phyloP scores from a whole-genome alignment of 2,329 filamentous ascomycete genomes.

The Fusarium multiceps region DNA sequence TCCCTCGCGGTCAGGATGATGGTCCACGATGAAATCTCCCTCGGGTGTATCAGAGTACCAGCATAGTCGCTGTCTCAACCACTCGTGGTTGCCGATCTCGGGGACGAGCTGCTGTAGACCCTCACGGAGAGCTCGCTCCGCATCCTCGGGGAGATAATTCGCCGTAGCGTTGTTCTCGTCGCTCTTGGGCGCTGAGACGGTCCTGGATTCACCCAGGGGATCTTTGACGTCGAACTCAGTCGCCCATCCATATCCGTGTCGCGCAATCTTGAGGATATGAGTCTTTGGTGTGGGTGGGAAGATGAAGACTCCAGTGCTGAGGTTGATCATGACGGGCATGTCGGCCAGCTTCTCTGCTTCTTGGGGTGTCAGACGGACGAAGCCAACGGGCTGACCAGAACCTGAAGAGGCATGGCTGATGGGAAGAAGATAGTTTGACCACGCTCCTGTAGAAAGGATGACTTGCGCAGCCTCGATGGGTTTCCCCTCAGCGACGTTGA shows the following conservation, averaged over 20 bases:
- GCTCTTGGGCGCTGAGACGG: constrained; percentile 50
- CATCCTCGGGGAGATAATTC: constrained; percentile 62
- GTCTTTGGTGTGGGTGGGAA: constrained; percentile 63
- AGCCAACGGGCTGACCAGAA: constrained; percentile 74
- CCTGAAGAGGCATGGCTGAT: constrained; percentile 70
- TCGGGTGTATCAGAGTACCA: constrained; percentile 74
- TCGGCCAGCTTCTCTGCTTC: constrained; percentile 65
- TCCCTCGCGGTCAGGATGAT: constrained; percentile 61
- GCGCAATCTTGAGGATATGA: constrained; percentile 67
- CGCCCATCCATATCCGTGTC: constrained; percentile 69
- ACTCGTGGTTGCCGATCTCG: constrained; percentile 62
- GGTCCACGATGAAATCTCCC: constrained; percentile 71
- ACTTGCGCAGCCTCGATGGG: constrained; percentile 67
- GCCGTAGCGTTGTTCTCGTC: constrained; percentile 54
- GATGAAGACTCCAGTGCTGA: constrained; percentile 64
- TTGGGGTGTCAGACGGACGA: constrained; percentile 68
- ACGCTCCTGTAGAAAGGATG: constrained; percentile 75
- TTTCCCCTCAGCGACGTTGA: constrained; percentile 49
- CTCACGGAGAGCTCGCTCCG: constrained; percentile 61
- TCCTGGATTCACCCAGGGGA: constrained; percentile 14
- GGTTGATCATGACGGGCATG: constrained; percentile 69
- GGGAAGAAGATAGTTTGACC: constrained; percentile 67
- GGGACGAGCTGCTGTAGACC: constrained; percentile 67
- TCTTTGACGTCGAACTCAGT: constrained; percentile 41
- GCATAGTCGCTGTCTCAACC: constrained; percentile 64